These are phyloP conservation scores for Populus hybrid DNA, from an alignment of 441 rosid genomes.

Conservation along the genomic window DNA sequence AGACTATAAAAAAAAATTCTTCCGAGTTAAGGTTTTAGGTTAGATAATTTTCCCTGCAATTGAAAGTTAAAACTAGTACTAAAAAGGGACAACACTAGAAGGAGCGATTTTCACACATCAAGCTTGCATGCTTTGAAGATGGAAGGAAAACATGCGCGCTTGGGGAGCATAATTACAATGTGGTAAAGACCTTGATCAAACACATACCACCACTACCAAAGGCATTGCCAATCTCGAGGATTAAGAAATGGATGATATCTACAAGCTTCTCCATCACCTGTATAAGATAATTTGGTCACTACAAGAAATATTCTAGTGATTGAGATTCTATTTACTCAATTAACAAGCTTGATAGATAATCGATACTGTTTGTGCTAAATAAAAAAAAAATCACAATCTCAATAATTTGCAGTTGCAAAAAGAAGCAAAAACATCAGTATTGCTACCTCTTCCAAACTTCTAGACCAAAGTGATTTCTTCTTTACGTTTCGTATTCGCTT, in stretches of 20 bases:
- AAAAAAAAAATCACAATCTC: not conserved
- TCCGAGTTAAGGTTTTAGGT: too few species aligned
- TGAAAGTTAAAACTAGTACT: too few species aligned
- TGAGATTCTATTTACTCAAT: not conserved
- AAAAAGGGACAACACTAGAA: too few species aligned
- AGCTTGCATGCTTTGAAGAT: not conserved
- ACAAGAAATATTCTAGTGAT: not conserved
- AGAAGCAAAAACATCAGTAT: not conserved
- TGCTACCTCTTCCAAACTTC: slow-evolving; percentile 91
- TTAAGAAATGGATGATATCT: slow-evolving; percentile 86
- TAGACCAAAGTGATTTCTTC: slow-evolving; percentile 97
- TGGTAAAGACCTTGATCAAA: not conserved
- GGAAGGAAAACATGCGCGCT: not conserved
- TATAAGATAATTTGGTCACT: slow-evolving; percentile 10
- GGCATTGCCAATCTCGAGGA: slow-evolving; percentile 72
- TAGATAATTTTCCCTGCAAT: too few species aligned
- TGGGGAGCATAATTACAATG: not conserved
- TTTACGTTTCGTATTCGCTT: slow-evolving; percentile 78
- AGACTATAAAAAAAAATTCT: too few species aligned
- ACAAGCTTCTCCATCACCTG: slow-evolving; percentile 98
- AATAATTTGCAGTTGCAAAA: not conserved
- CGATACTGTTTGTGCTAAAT: not conserved
- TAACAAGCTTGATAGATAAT: not conserved
- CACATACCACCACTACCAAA: slow-evolving; percentile 75
- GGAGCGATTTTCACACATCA: too few species aligned